These are phyloP conservation scores for Exophiala phaeomuriformis DNA, from an alignment of 2,329 filamentous ascomycete species.

Conservation along the genomic window DNA sequence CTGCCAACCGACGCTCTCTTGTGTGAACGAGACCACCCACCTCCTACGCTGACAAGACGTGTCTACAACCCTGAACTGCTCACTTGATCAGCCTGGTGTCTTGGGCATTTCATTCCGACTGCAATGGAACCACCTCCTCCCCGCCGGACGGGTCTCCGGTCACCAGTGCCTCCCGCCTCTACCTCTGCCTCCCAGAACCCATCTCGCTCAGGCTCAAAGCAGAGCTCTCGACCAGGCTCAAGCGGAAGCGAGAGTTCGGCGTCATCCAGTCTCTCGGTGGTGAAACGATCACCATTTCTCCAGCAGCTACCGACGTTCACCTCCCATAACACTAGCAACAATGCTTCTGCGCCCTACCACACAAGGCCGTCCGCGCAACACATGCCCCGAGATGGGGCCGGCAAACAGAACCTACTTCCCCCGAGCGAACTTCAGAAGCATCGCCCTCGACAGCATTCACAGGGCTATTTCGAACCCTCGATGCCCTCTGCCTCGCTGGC, in stretches of 20 bases:
- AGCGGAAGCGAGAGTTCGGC: slow-evolving; percentile 43
- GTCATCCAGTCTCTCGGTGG: slow-evolving; percentile 39
- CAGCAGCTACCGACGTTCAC: slow-evolving; percentile 28
- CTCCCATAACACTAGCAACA: slow-evolving; percentile 30
- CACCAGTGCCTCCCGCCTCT: slow-evolving; percentile 23
- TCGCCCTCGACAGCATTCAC: slow-evolving; percentile 49
- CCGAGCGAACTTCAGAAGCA: slow-evolving; percentile 36
- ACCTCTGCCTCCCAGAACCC: slow-evolving; percentile 24
- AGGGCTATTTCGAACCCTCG: slow-evolving; percentile 62
- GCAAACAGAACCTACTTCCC: slow-evolving; percentile 28
- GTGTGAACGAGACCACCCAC: not conserved
- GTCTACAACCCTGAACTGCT: too few species aligned
- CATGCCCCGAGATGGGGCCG: slow-evolving; percentile 35
- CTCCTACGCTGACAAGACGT: not conserved
- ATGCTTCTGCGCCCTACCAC: slow-evolving; percentile 32
- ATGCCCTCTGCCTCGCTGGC: slow-evolving; percentile 48
- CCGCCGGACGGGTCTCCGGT: slow-evolving; percentile 23
- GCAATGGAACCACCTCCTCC: slow-evolving; percentile 15
- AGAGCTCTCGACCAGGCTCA: slow-evolving; percentile 34
- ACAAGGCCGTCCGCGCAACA: slow-evolving; percentile 33
- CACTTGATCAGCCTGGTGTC: too few species aligned
- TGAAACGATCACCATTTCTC: slow-evolving; percentile 35
- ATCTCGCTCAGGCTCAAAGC: slow-evolving; percentile 22
- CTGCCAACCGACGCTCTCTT: not conserved
- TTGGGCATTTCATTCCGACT: not conserved